phyloP scores from a whole-genome alignment of 1,139 yeast genomes.

The Hansenula lynferdii region DNA sequence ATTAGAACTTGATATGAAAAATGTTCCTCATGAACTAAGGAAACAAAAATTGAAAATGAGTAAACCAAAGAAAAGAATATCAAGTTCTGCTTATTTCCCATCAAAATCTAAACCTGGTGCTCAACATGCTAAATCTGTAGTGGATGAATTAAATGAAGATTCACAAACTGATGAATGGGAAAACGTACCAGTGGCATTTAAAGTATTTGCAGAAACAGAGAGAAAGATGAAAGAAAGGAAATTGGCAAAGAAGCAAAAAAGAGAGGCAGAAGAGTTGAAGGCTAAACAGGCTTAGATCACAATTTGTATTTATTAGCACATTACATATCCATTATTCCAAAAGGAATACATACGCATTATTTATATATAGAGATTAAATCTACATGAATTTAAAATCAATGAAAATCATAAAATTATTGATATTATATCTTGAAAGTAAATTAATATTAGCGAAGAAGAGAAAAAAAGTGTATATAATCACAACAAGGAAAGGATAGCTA shows the following conservation, averaged over 20 bases:
- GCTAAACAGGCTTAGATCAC: constrained; percentile 23
- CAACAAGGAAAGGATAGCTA: too few species aligned
- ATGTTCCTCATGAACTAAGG: constrained; percentile 33
- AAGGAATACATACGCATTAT: too few species aligned
- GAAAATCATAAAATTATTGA: too few species aligned
- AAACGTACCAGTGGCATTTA: constrained; percentile 68
- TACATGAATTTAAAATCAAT: too few species aligned
- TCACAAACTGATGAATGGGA: constrained; percentile 51
- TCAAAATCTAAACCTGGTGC: constrained; percentile 28
- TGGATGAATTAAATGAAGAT: constrained; percentile 8
- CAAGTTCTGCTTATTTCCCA: constrained; percentile 28
- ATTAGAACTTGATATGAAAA: constrained; percentile 29
- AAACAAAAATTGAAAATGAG: constrained; percentile 19
- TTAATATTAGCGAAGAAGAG: too few species aligned
- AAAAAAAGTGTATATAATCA: too few species aligned
- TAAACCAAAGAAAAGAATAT: constrained; percentile 21
- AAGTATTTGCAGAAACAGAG: constrained; percentile 83
- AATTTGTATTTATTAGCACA: too few species aligned
- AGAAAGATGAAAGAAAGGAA: constrained; percentile 48
- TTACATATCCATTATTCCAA: too few species aligned
- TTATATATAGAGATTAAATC: too few species aligned
- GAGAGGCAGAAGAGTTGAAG: constrained; percentile 10
- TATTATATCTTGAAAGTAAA: too few species aligned
- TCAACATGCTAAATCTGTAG: constrained; percentile 22
- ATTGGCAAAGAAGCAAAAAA: constrained; percentile 15